phyloP scores from a whole-genome alignment of 202 grass and related monocot species.

The Zoysia matrella region DNA sequence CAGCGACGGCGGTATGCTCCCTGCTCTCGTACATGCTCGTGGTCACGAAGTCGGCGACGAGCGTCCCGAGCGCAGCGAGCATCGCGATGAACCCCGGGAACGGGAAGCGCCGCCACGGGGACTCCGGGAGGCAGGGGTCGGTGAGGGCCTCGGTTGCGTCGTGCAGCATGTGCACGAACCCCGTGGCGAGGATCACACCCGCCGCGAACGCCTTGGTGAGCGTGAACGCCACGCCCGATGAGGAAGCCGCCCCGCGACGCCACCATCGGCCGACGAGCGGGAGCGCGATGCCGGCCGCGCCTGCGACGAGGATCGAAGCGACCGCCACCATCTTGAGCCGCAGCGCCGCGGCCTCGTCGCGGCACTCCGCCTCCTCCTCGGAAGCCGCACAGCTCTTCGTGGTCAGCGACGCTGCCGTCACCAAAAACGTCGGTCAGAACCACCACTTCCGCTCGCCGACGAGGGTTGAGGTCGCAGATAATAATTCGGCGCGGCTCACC shows the following conservation, averaged over 20 bases:
- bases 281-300: conserved; percentile 60
- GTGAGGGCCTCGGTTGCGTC: conserved; percentile 64
- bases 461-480: not conserved
- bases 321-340: conserved; percentile 75
- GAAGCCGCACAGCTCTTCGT: conserved; percentile 36
- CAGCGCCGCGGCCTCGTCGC: conserved; percentile 61
- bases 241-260: not conserved
- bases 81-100: conserved; percentile 93
- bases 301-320: conserved; percentile 56
- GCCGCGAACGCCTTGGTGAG: conserved; percentile 82
- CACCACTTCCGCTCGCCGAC: not conserved
- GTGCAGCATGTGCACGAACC: conserved; percentile 91
- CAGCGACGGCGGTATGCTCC: conserved; percentile 3
- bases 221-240: conserved; percentile 44
- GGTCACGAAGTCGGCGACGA: conserved; percentile 78
- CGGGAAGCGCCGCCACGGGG: conserved; percentile 76
- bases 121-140: conserved; percentile 55
- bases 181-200: conserved; percentile 86
- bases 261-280: conserved; percentile 46
- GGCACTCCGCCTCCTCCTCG: conserved; percentile 50
- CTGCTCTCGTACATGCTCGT: conserved; percentile 72
- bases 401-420: conserved; percentile 49
- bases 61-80: conserved; percentile 80
- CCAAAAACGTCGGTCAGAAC: not conserved
- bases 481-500: not conserved